phyloP scores from a whole-genome alignment of 2,329 filamentous ascomycete genomes.

The Calonectria crousiana region DNA sequence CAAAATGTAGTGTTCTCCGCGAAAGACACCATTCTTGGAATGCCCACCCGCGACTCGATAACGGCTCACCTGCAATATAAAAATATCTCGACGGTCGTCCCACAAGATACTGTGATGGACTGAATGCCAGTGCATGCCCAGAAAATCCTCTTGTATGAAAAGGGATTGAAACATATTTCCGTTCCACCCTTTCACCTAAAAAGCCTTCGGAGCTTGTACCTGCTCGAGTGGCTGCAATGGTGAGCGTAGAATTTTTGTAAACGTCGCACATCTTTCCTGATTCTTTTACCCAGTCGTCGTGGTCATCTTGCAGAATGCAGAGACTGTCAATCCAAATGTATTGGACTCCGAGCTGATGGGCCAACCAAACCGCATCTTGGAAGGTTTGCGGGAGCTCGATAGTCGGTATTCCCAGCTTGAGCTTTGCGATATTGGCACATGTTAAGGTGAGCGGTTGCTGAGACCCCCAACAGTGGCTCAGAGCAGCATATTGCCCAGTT shows the following conservation, averaged over 20 bases:
- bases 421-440: background rate
- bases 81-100: background rate
- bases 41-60: background rate
- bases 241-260: background rate
- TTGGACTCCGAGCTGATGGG: background rate
- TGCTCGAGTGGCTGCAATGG: background rate
- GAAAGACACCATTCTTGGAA: background rate
- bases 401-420: background rate
- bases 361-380: background rate
- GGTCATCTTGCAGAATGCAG: background rate
- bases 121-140: background rate
- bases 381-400: background rate
- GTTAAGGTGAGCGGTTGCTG: background rate
- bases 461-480: background rate
- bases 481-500: background rate
- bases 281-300: background rate
- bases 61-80: background rate
- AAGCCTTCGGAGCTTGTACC: background rate
- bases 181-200: background rate
- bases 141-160: background rate
- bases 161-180: background rate
- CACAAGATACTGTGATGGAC: too few species aligned
- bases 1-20: background rate
- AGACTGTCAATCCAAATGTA: slow-evolving; percentile 1
- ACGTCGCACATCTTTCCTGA: background rate